Evolutionary conservation across 768 basidiomycete species (phyloP).

Genomic region (Lactifluus hygrophoroides): DNA sequence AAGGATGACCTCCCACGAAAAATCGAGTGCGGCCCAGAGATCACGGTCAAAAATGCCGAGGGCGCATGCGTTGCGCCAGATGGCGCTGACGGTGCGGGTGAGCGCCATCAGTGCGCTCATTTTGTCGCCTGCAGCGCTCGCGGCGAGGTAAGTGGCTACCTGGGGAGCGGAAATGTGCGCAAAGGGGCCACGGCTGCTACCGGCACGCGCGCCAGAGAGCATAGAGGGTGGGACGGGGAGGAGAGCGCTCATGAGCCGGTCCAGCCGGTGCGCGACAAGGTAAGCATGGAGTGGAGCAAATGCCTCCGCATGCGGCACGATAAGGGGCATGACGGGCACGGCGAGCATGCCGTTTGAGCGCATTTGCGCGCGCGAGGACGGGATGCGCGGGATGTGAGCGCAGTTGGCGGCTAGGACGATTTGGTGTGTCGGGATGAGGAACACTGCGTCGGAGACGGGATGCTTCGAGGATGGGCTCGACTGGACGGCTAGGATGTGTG

Average conservation of each 20-base stretch:
- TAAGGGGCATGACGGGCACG: slow-evolving; percentile 61
- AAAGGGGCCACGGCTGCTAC: slow-evolving; percentile 16
- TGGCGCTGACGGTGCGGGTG: slow-evolving; percentile 44
- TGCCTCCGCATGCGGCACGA: slow-evolving; percentile 60
- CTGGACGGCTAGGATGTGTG: slow-evolving; percentile 30
- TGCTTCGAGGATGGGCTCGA: slow-evolving; percentile 33
- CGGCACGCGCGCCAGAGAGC: slow-evolving; percentile 18
- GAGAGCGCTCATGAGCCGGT: slow-evolving; percentile 49
- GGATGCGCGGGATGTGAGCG: slow-evolving; percentile 45
- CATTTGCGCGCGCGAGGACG: slow-evolving; percentile 25
- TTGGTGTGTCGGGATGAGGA: slow-evolving; percentile 54
- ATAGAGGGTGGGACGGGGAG: slow-evolving; percentile 41
- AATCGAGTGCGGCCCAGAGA: slow-evolving; percentile 60
- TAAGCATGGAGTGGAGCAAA: slow-evolving; percentile 58
- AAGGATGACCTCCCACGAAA: slow-evolving; percentile 60
- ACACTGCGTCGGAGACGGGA: slow-evolving; percentile 29
- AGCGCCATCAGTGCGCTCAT: slow-evolving; percentile 41
- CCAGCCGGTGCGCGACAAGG: slow-evolving; percentile 60
- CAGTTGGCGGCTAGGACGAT: slow-evolving; percentile 55
- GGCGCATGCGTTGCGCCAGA: slow-evolving; percentile 65
- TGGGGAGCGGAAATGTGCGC: slow-evolving; percentile 22
- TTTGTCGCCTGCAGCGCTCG: slow-evolving; percentile 23
- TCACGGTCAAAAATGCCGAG: slow-evolving; percentile 59
- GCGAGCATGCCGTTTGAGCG: slow-evolving; percentile 22
- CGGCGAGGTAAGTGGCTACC: slow-evolving; percentile 20